A percentile compares a stretch with the other conserved stretches of the same genome.
Conservation (phyloP, 1,139 yeast species). For the Saccharomycopsis phalli region DNA sequence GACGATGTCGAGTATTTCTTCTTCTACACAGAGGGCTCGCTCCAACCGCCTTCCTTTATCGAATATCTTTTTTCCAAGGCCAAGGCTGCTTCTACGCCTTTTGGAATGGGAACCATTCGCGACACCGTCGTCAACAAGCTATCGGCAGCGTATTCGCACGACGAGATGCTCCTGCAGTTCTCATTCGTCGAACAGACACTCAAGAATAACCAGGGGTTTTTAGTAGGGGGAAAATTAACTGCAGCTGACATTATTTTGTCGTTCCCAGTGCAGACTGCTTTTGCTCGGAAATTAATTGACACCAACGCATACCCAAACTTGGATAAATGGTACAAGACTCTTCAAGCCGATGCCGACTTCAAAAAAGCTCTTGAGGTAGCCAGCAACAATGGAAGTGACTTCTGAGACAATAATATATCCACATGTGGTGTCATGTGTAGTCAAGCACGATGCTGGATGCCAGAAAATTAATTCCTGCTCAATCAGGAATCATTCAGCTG, state of each 20-base stretch:
- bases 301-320: conserved; percentile 22
- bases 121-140: conserved; percentile 35
- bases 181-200: conserved; percentile 36
- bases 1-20: conserved; percentile 38
- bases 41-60: conserved; percentile 39
- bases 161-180: conserved; percentile 36
- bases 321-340: conserved; percentile 19
- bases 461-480: no score
- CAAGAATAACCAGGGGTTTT: conserved; percentile 36
- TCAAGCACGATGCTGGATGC: no score
- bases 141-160: conserved; percentile 35
- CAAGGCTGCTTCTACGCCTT: conserved; percentile 35
- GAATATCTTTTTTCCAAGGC: conserved; percentile 36
- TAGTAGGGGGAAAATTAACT: conserved; percentile 46
- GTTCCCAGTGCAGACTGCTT: conserved; percentile 30
- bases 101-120: conserved; percentile 36
- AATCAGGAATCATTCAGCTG: no score
- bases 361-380: neutral
- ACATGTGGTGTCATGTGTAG: no score
- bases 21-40: conserved; percentile 50
- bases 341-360: neutral
- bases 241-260: conserved; percentile 48
- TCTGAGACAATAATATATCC: no score
- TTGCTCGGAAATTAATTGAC: conserved; percentile 17
- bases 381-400: no score